Evolutionary conservation across 306 rosid genomes (phyloP).

Genomic region (Abrus precatorius): DNA sequence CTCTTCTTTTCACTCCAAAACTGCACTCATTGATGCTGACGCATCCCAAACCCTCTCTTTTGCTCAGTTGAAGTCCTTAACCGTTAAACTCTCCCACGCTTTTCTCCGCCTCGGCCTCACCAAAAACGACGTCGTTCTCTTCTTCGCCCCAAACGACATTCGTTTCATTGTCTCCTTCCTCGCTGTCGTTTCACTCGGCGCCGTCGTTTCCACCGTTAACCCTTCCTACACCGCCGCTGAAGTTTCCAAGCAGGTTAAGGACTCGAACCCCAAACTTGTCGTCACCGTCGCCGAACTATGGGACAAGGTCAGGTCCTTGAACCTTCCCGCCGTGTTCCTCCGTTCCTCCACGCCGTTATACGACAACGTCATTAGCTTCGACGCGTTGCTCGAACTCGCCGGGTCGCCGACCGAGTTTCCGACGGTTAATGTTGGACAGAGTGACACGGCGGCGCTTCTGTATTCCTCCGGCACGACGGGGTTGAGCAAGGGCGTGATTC

Average conservation of each 20-base stretch:
- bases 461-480: conserved; percentile 97
- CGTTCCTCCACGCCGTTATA: not conserved
- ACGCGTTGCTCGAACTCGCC: conserved; percentile 53
- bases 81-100: conserved; percentile 61
- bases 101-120: conserved; percentile 61
- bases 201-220: conserved; percentile 76
- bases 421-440: conserved; percentile 50
- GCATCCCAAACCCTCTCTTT: conserved; percentile 59
- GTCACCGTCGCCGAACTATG: conserved; percentile 70
- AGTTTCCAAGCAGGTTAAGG: conserved; percentile 72
- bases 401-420: conserved; percentile 68
- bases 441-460: conserved; percentile 77
- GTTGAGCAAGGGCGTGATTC: conserved; percentile 79
- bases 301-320: conserved; percentile 65
- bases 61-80: conserved; percentile 59
- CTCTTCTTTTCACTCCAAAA: conserved; percentile 60
- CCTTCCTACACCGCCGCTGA: conserved; percentile 74
- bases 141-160: conserved; percentile 78
- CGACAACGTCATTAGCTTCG: conserved; percentile 22
- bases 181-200: conserved; percentile 71
- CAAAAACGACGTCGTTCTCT: conserved; percentile 84
- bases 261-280: conserved; percentile 76
- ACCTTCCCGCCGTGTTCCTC: conserved; percentile 66
- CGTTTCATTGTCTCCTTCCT: conserved; percentile 69
- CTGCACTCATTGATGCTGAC: conserved; percentile 80